These are phyloP conservation scores for Boechera retrofracta DNA, from an alignment of 345 rosid species.

Conservation along the genomic window DNA sequence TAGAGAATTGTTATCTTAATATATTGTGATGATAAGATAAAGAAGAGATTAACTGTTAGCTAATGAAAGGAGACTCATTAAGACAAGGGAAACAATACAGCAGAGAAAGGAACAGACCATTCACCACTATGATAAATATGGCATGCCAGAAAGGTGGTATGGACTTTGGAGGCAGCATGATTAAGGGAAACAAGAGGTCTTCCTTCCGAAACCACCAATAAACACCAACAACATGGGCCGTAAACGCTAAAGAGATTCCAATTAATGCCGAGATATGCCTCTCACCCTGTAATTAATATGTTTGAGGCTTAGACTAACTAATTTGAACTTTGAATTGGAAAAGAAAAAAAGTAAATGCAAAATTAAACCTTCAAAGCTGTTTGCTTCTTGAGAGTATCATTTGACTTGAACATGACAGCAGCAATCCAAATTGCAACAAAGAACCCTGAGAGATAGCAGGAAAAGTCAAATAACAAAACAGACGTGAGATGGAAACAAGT, in stretches of 20 bases:
- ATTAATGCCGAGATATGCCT: constrained; percentile 80
- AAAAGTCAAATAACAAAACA: constrained; percentile 34
- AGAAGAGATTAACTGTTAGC: neutral
- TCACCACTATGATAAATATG: constrained; percentile 85
- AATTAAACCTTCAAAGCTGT: constrained; percentile 85
- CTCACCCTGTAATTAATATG: constrained; percentile 81
- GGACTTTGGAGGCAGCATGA: constrained; percentile 96
- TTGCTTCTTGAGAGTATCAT: constrained; percentile 93
- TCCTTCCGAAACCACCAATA: constrained; percentile 98
- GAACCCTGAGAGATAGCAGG: constrained; percentile 67
- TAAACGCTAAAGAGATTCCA: constrained; percentile 73
- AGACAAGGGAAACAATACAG: constrained; percentile 28
- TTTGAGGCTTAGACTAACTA: constrained; percentile 31
- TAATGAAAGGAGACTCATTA: neutral
- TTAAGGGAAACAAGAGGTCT: constrained; percentile 83
- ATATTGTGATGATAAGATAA: neutral
- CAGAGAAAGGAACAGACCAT: constrained; percentile 62
- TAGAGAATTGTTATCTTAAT: neutral
- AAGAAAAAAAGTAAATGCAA: neutral
- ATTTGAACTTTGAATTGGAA: neutral
- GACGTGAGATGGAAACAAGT: neutral
- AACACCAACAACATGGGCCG: constrained; percentile 75
- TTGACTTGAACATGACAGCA: constrained; percentile 96
- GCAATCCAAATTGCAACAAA: constrained; percentile 98
- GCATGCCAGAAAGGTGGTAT: constrained; percentile 99